A percentile compares a stretch with the other conserved stretches of the same genome.
These are phyloP conservation scores for Bassia scoparia DNA, from an alignment of 148 eudicot genomes.

Conservation along the genomic window DNA sequence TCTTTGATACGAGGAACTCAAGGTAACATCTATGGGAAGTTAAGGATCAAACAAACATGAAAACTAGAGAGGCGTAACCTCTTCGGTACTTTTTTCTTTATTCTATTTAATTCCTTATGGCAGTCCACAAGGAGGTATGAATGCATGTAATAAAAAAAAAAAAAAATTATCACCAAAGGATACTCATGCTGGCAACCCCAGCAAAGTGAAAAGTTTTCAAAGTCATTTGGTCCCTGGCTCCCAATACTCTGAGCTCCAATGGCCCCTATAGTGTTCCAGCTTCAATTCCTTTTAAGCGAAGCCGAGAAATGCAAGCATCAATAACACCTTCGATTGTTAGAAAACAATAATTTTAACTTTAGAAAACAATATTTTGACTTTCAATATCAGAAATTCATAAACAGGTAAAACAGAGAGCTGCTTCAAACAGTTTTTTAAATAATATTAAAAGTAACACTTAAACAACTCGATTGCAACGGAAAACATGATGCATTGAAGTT, in stretches of 20 bases:
- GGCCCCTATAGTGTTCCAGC: slow-evolving; percentile 92
- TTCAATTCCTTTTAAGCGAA: slow-evolving; percentile 73
- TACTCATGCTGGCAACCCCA: slow-evolving; percentile 99
- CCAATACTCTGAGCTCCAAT: slow-evolving; percentile 99
- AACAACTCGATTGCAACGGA: background rate
- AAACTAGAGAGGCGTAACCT: background rate
- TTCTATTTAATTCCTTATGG: too few species aligned
- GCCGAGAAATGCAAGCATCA: slow-evolving; percentile 74
- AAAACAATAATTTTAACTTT: background rate
- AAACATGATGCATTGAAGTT: background rate
- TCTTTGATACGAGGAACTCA: slow-evolving; percentile 98
- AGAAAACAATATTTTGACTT: too few species aligned
- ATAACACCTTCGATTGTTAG: slow-evolving; percentile 52
- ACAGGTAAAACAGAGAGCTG: background rate
- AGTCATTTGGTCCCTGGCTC: slow-evolving; percentile 99
- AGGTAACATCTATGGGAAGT: slow-evolving; percentile 81
- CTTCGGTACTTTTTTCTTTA: background rate
- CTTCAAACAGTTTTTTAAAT: too few species aligned
- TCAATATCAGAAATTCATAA: background rate
- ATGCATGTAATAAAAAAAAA: too few species aligned
- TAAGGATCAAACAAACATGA: slow-evolving; percentile 34
- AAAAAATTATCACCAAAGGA: slow-evolving; percentile 40
- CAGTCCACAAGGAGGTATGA: too few species aligned
- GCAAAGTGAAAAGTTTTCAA: slow-evolving; percentile 98
- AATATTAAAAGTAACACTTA: too few species aligned